Base-by-base conservation (phyloP, 176 grass and related monocot species). In the Ensete glaucum region DNA sequence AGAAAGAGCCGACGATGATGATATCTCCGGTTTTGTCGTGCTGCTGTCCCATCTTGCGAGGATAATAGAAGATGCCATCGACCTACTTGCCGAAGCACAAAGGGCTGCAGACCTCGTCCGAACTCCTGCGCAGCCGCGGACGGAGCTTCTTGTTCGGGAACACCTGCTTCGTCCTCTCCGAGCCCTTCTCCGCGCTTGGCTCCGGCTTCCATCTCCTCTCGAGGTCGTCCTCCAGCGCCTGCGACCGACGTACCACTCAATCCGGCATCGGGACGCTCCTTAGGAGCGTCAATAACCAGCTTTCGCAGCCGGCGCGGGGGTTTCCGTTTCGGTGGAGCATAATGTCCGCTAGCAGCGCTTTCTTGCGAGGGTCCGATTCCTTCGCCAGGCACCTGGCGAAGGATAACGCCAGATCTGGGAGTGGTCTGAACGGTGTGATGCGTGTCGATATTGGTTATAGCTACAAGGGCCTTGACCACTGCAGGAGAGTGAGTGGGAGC, bases 111-210 rank as follows among this genome's bases (percentile, higher is more conserved):
- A 64, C 20, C 49, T 64, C 75, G 49, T 77, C 60, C 9, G 77
- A 79, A n/a, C 67, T 79, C 77, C 65, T 79, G 11, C 66, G 67
- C 1, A 25, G 53, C 52, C 53, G 77, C 9, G 77, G 77, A 24
- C 77, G 24, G 27, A 79, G 65, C 66, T 79, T 79, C 65, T 70
- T 79, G 23, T 79, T 79, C 29, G 77, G 77, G 1, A 59, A 79
- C 53, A 79, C 77, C 77, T 57, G 53, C 25, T 79, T 57, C 24
- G 24, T 48, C 53, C 26, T 57, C 24, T 79, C 66, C 4, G 50
- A 69, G 3, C 77, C 66, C 53, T 13, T 55, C 26, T 50, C 65
- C 52, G 53, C 16, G 19, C 56, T 25, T 34, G 13, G 13, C 34
- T 43, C 34, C 14, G 3, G 17, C 43, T 21, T 43, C 24, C 66